Conservation (phyloP, 2,329 filamentous ascomycete genomes). For the Pezicula neosporulosa region DNA sequence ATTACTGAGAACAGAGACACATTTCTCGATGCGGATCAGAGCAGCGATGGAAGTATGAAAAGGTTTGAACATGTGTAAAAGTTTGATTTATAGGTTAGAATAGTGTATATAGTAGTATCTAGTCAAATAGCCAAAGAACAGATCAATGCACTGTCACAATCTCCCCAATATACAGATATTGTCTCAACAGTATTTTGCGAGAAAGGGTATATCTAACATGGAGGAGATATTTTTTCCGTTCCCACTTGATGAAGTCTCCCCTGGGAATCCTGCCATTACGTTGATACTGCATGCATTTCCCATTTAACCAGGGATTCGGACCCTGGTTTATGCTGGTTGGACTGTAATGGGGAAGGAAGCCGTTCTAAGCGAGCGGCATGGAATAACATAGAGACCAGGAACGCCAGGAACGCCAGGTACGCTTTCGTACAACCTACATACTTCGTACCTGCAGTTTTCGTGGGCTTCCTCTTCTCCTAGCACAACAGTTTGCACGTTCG, state of each 20-base stretch:
- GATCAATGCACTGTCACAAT: too few species aligned
- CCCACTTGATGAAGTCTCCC: background rate
- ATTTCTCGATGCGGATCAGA: background rate
- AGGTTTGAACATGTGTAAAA: background rate
- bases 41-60: background rate
- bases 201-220: background rate
- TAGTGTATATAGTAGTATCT: too few species aligned
- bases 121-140: too few species aligned
- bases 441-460: too few species aligned
- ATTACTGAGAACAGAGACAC: background rate
- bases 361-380: background rate
- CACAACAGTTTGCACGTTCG: too few species aligned
- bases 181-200: too few species aligned
- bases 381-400: background rate
- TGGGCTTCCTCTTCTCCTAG: too few species aligned
- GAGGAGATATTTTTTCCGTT: background rate
- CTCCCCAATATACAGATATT: too few species aligned
- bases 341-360: background rate
- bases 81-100: too few species aligned
- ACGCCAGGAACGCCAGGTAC: background rate
- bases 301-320: background rate
- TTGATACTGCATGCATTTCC: background rate
- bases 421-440: background rate
- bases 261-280: background rate
- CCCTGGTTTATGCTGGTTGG: background rate